These are phyloP conservation scores for Pythium phragmitis DNA, from an alignment of 352 stramenopile species.

Conservation along the genomic window DNA sequence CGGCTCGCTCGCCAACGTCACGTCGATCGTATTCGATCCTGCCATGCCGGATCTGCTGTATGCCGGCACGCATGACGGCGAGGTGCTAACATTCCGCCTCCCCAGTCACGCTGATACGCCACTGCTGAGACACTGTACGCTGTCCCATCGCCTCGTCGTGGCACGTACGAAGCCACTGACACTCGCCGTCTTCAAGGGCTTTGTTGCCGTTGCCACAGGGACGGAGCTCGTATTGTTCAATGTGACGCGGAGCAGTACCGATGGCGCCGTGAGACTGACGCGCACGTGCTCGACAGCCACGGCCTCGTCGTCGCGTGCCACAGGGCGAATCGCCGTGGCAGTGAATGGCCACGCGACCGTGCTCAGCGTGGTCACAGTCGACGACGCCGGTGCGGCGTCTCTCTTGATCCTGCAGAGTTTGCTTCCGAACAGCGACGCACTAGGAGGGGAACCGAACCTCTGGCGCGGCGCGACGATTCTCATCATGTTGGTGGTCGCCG, in stretches of 20 bases:
- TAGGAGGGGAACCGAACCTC: not conserved
- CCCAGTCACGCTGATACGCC: not conserved
- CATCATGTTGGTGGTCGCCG: conserved; percentile 5
- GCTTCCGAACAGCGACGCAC: not conserved
- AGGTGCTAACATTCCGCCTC: conserved; percentile 43
- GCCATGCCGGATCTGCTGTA: conserved; percentile 45
- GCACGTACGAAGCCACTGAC: conserved; percentile 15
- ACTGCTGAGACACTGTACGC: conserved; percentile 15
- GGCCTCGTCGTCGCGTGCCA: not conserved
- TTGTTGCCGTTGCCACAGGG: conserved; percentile 1
- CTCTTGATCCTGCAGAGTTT: conserved; percentile 19
- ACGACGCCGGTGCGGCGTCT: not conserved
- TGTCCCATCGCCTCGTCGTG: conserved; percentile 15
- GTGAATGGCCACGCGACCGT: conserved; percentile 16
- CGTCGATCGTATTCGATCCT: conserved; percentile 50
- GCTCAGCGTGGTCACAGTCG: not conserved
- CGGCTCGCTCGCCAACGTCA: conserved; percentile 36
- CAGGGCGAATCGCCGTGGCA: not conserved
- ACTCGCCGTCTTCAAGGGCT: conserved; percentile 10
- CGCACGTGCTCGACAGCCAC: conserved; percentile 1
- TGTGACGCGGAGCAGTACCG: not conserved
- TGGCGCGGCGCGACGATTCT: conserved; percentile 17
- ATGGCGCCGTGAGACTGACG: not conserved
- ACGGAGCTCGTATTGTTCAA: conserved; percentile 15
- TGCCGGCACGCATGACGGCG: conserved; percentile 38